Evolutionary conservation across 2,329 filamentous ascomycete genomes (phyloP).

Genomic region (Aspergillus neotritici): DNA sequence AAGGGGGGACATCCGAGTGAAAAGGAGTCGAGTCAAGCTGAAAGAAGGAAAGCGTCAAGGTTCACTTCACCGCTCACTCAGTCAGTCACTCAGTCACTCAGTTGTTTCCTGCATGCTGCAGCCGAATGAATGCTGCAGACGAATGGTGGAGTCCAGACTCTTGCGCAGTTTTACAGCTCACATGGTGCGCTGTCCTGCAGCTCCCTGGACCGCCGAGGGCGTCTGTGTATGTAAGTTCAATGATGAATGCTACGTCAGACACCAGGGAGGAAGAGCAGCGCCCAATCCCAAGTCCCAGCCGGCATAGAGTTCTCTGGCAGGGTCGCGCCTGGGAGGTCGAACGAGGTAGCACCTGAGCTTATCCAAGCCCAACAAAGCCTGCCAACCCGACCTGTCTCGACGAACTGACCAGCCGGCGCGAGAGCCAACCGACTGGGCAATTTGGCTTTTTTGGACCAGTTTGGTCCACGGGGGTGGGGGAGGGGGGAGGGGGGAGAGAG

Average conservation of each 20-base stretch:
- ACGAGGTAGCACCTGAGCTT: constrained; percentile 19
- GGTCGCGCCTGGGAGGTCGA: constrained; percentile 7
- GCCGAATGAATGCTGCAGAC: constrained; percentile 21
- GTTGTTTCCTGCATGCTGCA: constrained; percentile 15
- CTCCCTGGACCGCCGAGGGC: constrained; percentile 6
- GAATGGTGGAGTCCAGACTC: constrained; percentile 15
- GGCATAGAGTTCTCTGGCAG: constrained; percentile 11
- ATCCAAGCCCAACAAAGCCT: constrained; percentile 5
- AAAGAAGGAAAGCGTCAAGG: constrained; percentile 7
- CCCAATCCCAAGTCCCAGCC: too few species aligned
- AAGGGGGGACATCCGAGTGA: background rate
- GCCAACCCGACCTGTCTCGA: too few species aligned
- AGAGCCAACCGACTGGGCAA: constrained; percentile 13
- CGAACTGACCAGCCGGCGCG: constrained; percentile 1
- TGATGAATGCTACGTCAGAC: constrained; percentile 13
- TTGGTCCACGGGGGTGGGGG: constrained; percentile 14
- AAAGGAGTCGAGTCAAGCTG: constrained; percentile 2
- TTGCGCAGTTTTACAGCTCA: constrained; percentile 23
- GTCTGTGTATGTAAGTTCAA: constrained; percentile 2
- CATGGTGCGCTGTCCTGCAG: constrained; percentile 23
- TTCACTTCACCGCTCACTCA: constrained; percentile 19
- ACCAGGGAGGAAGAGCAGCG: background rate
- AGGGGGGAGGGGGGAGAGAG: background rate
- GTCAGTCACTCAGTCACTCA: too few species aligned
- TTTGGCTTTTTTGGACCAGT: constrained; percentile 15